A percentile compares a stretch with the other conserved stretches of the same genome.
Evolutionary conservation across 352 stramenopile genomes (phyloP).

Genomic region (Phytophthora kernoviae): DNA sequence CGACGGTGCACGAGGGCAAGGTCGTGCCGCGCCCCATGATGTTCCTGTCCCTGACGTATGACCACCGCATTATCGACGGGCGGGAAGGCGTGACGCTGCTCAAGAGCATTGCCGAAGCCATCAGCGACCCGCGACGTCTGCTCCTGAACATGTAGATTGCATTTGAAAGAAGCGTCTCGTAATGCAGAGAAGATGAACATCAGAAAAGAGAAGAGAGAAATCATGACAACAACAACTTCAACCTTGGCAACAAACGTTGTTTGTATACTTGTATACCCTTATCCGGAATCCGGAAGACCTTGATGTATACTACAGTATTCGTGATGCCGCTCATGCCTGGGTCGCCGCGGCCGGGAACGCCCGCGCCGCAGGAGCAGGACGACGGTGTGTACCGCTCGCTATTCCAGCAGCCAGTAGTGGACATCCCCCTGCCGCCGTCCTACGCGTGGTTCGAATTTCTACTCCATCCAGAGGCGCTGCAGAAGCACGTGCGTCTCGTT

Average conservation of each 20-base stretch:
- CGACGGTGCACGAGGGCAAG: conserved; percentile 92
- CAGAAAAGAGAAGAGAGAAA: no score
- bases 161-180: no score
- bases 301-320: no score
- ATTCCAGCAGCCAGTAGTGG: conserved; percentile 83
- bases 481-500: conserved; percentile 59
- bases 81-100: conserved; percentile 99
- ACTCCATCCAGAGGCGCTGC: conserved; percentile 75
- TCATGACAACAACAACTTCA: no score
- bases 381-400: conserved; percentile 84
- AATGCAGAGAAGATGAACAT: no score
- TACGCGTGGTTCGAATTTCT: conserved; percentile 89
- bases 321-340: conserved; percentile 68
- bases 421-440: conserved; percentile 70
- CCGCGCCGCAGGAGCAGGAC: conserved; percentile 46
- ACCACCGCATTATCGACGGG: conserved; percentile 99
- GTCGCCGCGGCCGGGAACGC: conserved; percentile 55
- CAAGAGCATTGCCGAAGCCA: conserved; percentile 97
- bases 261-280: no score
- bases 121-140: conserved; percentile 95
- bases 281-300: no score
- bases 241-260: no score
- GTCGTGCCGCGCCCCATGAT: conserved; percentile 99
- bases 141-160: conserved; percentile 77
- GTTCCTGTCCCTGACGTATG: conserved; percentile 99